phyloP scores from a whole-genome alignment of 148 eudicot genomes.

The Nyssa sinensis region DNA sequence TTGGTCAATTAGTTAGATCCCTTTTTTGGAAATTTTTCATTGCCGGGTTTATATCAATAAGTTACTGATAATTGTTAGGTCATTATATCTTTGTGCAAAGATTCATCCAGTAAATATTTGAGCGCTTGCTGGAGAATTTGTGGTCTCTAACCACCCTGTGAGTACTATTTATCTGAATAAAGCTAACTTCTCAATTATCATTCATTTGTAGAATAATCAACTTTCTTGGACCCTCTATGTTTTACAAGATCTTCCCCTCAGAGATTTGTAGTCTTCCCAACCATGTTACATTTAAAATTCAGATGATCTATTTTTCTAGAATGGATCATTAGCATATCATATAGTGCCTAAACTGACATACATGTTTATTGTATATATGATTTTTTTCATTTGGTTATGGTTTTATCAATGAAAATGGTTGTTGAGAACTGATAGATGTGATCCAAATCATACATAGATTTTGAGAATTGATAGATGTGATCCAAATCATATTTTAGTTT shows the following conservation, averaged over 20 bases:
- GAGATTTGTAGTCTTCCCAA: constrained; percentile 63
- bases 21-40: constrained; percentile 9
- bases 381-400: too few species aligned
- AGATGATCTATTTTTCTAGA: neutral
- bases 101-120: constrained; percentile 65
- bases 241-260: constrained; percentile 75
- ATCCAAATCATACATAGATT: too few species aligned
- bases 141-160: constrained; percentile 69
- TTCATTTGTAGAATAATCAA: constrained; percentile 88
- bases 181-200: constrained; percentile 39
- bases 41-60: neutral
- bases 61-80: constrained; percentile 6
- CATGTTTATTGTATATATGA: too few species aligned
- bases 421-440: too few species aligned
- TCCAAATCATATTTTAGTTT: too few species aligned
- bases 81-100: constrained; percentile 44
- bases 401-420: too few species aligned
- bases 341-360: too few species aligned
- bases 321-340: too few species aligned
- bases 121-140: constrained; percentile 62
- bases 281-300: constrained; percentile 15
- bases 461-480: too few species aligned
- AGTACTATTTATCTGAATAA: constrained; percentile 27
- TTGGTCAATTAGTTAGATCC: constrained; percentile 67
- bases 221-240: constrained; percentile 88